Evolutionary conservation across 2,329 filamentous ascomycete species (phyloP).

Genomic region (Neonectria hederae): DNA sequence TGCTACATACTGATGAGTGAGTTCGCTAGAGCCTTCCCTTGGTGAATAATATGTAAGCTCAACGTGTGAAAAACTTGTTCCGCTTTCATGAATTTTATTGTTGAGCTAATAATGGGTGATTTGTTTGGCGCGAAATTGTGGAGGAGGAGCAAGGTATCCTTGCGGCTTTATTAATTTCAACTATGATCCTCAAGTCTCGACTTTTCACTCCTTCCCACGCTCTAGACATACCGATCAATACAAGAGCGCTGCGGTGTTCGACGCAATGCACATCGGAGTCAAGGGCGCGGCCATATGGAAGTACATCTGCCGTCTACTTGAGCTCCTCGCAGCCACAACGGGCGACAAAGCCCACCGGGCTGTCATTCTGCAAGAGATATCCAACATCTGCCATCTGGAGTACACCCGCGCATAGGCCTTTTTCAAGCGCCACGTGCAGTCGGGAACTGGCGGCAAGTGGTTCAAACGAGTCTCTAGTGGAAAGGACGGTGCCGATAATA

Average conservation of each 20-base stretch:
- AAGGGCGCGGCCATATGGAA: constrained; percentile 51
- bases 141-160: too few species aligned
- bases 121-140: too few species aligned
- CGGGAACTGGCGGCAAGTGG: constrained; percentile 47
- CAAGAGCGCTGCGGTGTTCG: constrained; percentile 54
- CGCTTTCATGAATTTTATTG: too few species aligned
- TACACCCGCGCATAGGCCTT: constrained; percentile 50
- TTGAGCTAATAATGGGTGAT: too few species aligned
- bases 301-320: constrained; percentile 51
- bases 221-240: constrained; percentile 48
- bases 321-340: constrained; percentile 39
- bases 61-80: too few species aligned
- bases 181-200: too few species aligned
- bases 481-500: constrained; percentile 48
- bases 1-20: too few species aligned
- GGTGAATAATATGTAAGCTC: too few species aligned
- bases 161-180: too few species aligned
- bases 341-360: constrained; percentile 45
- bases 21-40: too few species aligned
- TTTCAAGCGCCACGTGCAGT: constrained; percentile 54
- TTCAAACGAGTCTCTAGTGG: constrained; percentile 53
- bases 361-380: constrained; percentile 56
- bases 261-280: constrained; percentile 50
- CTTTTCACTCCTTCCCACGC: too few species aligned
- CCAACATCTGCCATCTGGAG: constrained; percentile 56